Base-by-base conservation (phyloP, 1,284 basidiomycete genomes). In the Cystobasidium pallidum region DNA sequence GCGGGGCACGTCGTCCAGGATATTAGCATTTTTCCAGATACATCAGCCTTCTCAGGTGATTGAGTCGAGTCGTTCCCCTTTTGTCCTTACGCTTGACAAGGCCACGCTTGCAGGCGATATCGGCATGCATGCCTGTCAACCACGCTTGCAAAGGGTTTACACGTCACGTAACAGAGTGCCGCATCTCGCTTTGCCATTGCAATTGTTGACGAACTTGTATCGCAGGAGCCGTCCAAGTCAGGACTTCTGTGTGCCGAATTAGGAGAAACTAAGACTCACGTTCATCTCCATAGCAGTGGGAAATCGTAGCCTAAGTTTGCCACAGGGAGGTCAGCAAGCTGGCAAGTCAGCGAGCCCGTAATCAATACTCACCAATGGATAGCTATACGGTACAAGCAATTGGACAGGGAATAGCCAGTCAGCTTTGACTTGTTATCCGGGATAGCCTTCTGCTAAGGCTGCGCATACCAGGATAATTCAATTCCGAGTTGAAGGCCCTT, bases 401-500 rank as follows among this genome's bases (percentile, higher is more conserved):
- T n/a, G n/a, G n/a, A n/a, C n/a, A n/a, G n/a, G n/a, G n/a, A n/a
- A n/a, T n/a, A n/a, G n/a, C n/a, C n/a, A n/a, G n/a, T n/a, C n/a
- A n/a, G n/a, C n/a, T n/a, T n/a, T n/a, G n/a, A n/a, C n/a, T 32
- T 30, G 15, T 28, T 10, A 30, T 13, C 19, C 24, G 52, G 7
- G 15, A 55, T 21, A 43, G 39, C 39, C 39, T 41, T 41, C 15
- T 17, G 19, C 1, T 2, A 15, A 19, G 21, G 32, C 13, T 34
- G 3, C 2, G 43, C 65, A n/a, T 26, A 68, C 66, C 41, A 24
- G 68, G 72, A 39, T 67, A 73, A 32, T 74, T 74, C 32, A 74
- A 59, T 47, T 74, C 73, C 36, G 41, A 49, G 15, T 83, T 83
- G 78, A 86, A 86, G 21, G 86, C 86, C 51, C 86, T 81, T 39